phyloP scores from a whole-genome alignment of 805 yeast species.

The Metschnikowia lunata region DNA sequence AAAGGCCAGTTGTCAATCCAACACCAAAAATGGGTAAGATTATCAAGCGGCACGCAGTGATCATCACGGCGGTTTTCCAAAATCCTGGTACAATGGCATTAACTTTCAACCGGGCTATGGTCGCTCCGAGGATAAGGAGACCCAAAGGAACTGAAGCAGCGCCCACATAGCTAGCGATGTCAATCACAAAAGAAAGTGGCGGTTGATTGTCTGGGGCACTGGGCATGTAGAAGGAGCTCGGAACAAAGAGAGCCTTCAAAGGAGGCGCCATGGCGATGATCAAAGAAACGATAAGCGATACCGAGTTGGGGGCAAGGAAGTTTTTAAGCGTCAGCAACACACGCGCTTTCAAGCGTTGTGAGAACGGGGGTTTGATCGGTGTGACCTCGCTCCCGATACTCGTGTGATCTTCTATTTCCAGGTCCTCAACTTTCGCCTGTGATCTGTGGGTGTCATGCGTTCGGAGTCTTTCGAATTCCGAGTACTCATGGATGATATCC shows the following conservation, averaged over 20 bases:
- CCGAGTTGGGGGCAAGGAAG: conserved; percentile 65
- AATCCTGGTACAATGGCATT: conserved; percentile 62
- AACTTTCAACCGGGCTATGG: conserved; percentile 71
- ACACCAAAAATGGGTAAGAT: conserved; percentile 78
- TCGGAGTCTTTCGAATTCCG: conserved; percentile 40
- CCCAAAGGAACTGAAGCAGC: conserved; percentile 89
- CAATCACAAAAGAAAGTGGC: conserved; percentile 80
- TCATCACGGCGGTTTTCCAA: conserved; percentile 57
- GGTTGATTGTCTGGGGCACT: conserved; percentile 84
- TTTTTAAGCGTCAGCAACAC: conserved; percentile 35
- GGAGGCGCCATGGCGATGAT: conserved; percentile 84
- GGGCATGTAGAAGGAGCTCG: conserved; percentile 48
- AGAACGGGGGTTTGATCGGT: neutral
- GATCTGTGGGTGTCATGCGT: conserved; percentile 13
- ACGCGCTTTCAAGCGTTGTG: neutral
- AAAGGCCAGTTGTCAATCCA: conserved; percentile 52
- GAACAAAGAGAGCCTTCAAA: conserved; percentile 46
- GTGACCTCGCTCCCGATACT: neutral
- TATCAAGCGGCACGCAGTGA: conserved; percentile 57
- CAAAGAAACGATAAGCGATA: conserved; percentile 62
- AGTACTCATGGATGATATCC: conserved; percentile 42
- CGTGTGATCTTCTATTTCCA: neutral
- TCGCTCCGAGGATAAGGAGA: conserved; percentile 76
- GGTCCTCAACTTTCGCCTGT: neutral
- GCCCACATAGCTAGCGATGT: conserved; percentile 73